Percentiles rank a stretch among this genome's conserved stretches.
Conservation (phyloP, 2,329 filamentous ascomycete species). For the Talaromyces sp. region DNA sequence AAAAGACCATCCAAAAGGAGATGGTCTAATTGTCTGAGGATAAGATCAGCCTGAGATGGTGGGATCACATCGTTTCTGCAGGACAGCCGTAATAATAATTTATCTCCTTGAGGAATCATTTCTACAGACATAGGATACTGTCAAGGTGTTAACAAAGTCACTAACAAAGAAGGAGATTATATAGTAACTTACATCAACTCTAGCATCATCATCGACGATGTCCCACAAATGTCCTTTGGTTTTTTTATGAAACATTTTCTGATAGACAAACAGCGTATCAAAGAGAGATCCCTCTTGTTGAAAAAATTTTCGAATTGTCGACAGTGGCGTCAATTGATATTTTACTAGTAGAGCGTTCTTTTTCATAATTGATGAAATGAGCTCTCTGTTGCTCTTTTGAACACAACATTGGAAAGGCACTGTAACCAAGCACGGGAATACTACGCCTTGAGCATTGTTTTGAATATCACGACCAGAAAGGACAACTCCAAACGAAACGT, state of each 20-base stretch:
- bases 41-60: slow-evolving; percentile 59
- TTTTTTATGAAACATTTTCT: slow-evolving; percentile 51
- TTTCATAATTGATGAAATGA: slow-evolving; percentile 63
- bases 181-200: slow-evolving; percentile 54
- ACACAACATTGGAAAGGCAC: slow-evolving; percentile 67
- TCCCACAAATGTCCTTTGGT: slow-evolving; percentile 52
- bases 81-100: slow-evolving; percentile 63
- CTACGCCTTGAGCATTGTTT: slow-evolving; percentile 56
- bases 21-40: slow-evolving; percentile 70
- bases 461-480: slow-evolving; percentile 67
- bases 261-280: slow-evolving; percentile 81
- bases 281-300: slow-evolving; percentile 66
- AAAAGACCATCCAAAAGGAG: slow-evolving; percentile 59
- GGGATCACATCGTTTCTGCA: slow-evolving; percentile 65
- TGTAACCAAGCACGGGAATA: slow-evolving; percentile 79
- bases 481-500: slow-evolving; percentile 74
- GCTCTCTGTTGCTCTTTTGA: slow-evolving; percentile 50
- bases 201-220: slow-evolving; percentile 62
- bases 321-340: slow-evolving; percentile 68
- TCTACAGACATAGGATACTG: slow-evolving; percentile 77
- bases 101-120: slow-evolving; percentile 56
- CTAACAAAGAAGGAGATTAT: slow-evolving; percentile 2
- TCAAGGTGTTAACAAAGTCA: slow-evolving; percentile 18
- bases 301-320: slow-evolving; percentile 69
- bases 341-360: slow-evolving; percentile 64